Percentiles rank a stretch among this genome's conserved stretches.
Evolutionary conservation across 371 early-diverging fungal genomes (phyloP).

Genomic region (Mortierella sp.): DNA sequence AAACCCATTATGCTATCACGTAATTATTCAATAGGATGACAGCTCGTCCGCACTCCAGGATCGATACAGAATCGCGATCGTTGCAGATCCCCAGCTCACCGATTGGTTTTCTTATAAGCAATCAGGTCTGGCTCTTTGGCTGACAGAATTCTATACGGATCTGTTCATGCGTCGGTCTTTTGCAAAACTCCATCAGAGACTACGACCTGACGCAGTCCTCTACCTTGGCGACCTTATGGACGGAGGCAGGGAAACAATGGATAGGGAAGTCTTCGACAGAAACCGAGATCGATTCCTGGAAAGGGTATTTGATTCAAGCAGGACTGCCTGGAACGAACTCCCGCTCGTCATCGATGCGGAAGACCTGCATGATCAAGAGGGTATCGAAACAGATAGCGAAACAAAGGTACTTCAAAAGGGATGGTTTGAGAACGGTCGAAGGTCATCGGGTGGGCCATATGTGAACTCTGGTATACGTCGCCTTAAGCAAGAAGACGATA

Average conservation of each 20-base stretch:
- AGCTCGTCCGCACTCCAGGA: background rate
- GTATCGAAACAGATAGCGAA: background rate
- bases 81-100: constrained; percentile 95
- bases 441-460: too few relatives aligned
- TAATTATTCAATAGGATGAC: constrained; percentile 6
- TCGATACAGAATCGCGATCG: constrained; percentile 60
- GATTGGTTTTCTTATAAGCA: constrained; percentile 86
- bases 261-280: constrained; percentile 58
- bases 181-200: constrained; percentile 58
- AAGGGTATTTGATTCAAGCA: constrained; percentile 19
- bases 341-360: constrained; percentile 31
- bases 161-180: constrained; percentile 88
- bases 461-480: too few relatives aligned
- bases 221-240: constrained; percentile 93
- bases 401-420: background rate
- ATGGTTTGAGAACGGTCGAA: too few relatives aligned
- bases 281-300: constrained; percentile 36
- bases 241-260: constrained; percentile 86
- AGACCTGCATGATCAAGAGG: background rate
- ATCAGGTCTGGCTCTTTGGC: constrained; percentile 44
- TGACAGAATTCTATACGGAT: constrained; percentile 84
- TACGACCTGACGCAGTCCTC: constrained; percentile 73
- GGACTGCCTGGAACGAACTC: constrained; percentile 28
- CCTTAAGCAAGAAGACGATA: too few relatives aligned
- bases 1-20: background rate